Evolutionary conservation across 495 filamentous ascomycete species (phyloP).

Genomic region (Trichoderma erinaceum): DNA sequence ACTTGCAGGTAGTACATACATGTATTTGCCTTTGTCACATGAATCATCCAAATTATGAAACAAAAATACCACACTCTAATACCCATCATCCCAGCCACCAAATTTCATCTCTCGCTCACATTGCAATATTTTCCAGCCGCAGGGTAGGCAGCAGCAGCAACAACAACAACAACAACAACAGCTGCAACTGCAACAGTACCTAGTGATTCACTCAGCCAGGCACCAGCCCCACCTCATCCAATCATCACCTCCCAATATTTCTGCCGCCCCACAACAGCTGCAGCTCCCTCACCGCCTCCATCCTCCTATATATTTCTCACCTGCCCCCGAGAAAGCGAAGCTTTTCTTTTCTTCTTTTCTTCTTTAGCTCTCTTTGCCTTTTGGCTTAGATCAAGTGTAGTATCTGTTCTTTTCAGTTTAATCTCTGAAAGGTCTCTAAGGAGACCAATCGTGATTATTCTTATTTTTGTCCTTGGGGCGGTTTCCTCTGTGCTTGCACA

Average conservation of each 20-base stretch:
- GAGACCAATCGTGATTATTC: conserved; percentile 77
- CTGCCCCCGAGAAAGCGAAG: neutral
- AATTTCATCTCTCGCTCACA: too few relatives aligned
- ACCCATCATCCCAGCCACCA: too few relatives aligned
- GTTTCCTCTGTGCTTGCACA: conserved; percentile 48
- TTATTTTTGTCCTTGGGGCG: conserved; percentile 61
- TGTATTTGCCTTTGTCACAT: too few relatives aligned
- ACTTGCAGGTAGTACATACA: too few relatives aligned
- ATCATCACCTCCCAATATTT: neutral
- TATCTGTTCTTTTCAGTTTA: conserved; percentile 99
- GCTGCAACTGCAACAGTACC: too few relatives aligned
- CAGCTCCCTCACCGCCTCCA: neutral
- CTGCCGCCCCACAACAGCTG: neutral
- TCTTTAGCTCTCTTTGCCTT: conserved; percentile 54
- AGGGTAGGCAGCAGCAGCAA: too few relatives aligned
- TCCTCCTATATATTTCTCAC: neutral
- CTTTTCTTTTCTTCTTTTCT: conserved; percentile 28
- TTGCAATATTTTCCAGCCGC: too few relatives aligned
- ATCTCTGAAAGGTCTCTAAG: conserved; percentile 64
- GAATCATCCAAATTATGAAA: too few relatives aligned
- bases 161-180: too few relatives aligned
- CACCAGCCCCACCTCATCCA: neutral
- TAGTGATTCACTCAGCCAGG: too few relatives aligned
- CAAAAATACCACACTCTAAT: too few relatives aligned
- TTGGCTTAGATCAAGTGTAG: conserved; percentile 98